These are phyloP conservation scores for Malus hybrid DNA, from an alignment of 331 rosid genomes.

Conservation along the genomic window DNA sequence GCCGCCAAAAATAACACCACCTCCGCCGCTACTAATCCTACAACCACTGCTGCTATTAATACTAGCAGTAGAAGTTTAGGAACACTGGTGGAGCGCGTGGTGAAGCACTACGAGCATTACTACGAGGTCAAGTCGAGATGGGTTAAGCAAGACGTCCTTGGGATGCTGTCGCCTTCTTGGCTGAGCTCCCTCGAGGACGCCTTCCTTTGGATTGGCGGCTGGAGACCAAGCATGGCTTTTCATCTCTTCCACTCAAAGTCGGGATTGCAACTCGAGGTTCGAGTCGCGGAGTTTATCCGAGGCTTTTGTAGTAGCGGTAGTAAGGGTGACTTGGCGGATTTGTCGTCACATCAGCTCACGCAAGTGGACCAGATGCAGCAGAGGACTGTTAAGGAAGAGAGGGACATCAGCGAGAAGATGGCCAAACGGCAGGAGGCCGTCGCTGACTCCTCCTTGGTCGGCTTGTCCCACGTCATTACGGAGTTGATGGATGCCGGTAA, in stretches of 20 bases:
- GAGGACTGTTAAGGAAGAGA: constrained; percentile 38
- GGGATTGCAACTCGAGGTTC: constrained; percentile 43
- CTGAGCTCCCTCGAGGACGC: constrained; percentile 47
- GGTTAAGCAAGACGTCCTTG: constrained; percentile 25
- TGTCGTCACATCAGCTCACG: constrained; percentile 32
- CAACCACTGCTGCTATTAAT: too few relatives aligned
- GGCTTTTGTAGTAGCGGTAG: constrained; percentile 8
- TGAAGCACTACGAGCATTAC: constrained; percentile 38
- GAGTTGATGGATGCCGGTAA: constrained; percentile 14
- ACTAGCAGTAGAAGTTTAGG: neutral
- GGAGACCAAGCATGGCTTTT: constrained; percentile 64
- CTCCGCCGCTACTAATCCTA: neutral
- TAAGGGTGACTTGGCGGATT: constrained; percentile 36
- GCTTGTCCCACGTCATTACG: constrained; percentile 29
- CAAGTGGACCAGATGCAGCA: constrained; percentile 37
- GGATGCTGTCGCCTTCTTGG: constrained; percentile 45
- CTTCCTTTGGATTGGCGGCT: constrained; percentile 70
- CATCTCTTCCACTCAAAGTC: constrained; percentile 41
- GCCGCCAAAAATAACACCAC: constrained; percentile 1
- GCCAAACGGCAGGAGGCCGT: constrained; percentile 47
- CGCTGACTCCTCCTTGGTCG: constrained; percentile 42
- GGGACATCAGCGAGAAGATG: constrained; percentile 36
- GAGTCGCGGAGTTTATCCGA: constrained; percentile 12
- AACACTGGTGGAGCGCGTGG: constrained; percentile 20
- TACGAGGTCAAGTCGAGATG: constrained; percentile 29